Conservation (phyloP, 768 basidiomycete genomes). For the Mycena vulgaris region DNA sequence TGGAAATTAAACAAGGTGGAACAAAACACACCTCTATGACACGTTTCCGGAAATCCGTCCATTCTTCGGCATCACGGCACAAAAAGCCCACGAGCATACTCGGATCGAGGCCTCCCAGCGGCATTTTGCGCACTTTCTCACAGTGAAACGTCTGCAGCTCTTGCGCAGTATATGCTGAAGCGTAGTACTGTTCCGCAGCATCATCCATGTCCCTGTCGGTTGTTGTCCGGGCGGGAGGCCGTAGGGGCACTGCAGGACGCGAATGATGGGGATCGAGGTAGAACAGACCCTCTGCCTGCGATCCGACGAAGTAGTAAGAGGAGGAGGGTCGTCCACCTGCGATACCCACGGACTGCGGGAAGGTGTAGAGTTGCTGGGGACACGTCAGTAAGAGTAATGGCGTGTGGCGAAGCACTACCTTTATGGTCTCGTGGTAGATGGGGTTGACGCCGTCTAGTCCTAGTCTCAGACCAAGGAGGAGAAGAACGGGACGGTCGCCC, state of each 20-base stretch:
- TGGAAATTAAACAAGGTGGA: conserved; percentile 9
- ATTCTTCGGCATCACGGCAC: conserved; percentile 86
- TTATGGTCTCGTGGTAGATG: conserved; percentile 88
- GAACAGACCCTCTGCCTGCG: conserved; percentile 90
- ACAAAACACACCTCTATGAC: conserved; percentile 72
- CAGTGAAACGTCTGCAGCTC: conserved; percentile 95
- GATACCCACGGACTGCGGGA: conserved; percentile 97
- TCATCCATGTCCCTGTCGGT: conserved; percentile 48
- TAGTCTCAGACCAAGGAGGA: conserved; percentile 88
- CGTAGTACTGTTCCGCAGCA: conserved; percentile 73
- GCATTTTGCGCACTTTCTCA: conserved; percentile 97
- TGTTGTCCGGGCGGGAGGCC: conserved; percentile 47
- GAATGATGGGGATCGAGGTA: conserved; percentile 88
- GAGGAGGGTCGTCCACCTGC: conserved; percentile 97
- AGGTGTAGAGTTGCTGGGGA: conserved; percentile 84
- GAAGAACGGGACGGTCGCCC: conserved; percentile 89
- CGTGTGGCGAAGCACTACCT: conserved; percentile 48
- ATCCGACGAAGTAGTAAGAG: conserved; percentile 97
- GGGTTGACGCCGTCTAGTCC: conserved; percentile 96
- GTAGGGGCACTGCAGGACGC: conserved; percentile 81
- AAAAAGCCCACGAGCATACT: conserved; percentile 98
- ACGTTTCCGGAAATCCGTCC: conserved; percentile 83
- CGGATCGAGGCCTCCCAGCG: conserved; percentile 90
- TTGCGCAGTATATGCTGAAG: conserved; percentile 76
- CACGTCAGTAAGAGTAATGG: neutral